Evolutionary conservation across 768 basidiomycete genomes (phyloP), one percentile per base, ranked within the genome.

Genomic region (Lactarius pseudohatsudake): DNA sequence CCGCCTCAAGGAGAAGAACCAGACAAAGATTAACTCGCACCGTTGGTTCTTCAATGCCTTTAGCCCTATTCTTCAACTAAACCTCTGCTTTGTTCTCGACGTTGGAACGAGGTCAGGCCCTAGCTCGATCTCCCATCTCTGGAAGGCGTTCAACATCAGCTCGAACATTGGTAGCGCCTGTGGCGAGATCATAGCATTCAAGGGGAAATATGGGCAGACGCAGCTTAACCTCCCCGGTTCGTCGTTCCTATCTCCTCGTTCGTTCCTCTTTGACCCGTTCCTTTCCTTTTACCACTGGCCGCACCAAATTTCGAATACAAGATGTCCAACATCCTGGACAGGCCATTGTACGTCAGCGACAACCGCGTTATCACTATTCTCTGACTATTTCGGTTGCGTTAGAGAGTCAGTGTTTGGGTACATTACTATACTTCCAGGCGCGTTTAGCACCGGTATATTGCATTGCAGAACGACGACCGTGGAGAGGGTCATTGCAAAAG

Each of bases 281-380:
- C 36, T 2, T 64, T 20, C 10, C 11, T 38, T 38, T 1, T 38
- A n/a, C 20, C 64, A 77, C 89, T 95, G 8, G 93, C 93, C 5
- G 91, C 93, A 11, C 94, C 95, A 79, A 95, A 96, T 72, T 95
- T 95, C 68, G 92, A 94, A 77, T 95, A 96, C 76, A 95, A 95
- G 82, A 92, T 93, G 88, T 87, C 85, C 40, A 96, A 96, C 73
- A 96, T 96, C 69, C 77, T 96, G 64, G 94, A 96, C 73, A 96
- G 96, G 74, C 93, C 95, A 4, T 76, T 96, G 76, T 84, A 64
- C 55, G 79, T 73, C 10, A 9, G 11, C n/a, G 2, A 4, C 22
- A 11, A 11, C n/a, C 11, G 10, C 22, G 10, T 13, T 13, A 50
- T 50, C 3, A 10, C 47, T 22, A 22, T 50, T 50, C 10, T 3